A percentile compares a stretch with the other conserved stretches of the same genome.
These are phyloP conservation scores for Hyphopichia khmerensis DNA, from an alignment of 1,139 yeast species.

Conservation along the genomic window DNA sequence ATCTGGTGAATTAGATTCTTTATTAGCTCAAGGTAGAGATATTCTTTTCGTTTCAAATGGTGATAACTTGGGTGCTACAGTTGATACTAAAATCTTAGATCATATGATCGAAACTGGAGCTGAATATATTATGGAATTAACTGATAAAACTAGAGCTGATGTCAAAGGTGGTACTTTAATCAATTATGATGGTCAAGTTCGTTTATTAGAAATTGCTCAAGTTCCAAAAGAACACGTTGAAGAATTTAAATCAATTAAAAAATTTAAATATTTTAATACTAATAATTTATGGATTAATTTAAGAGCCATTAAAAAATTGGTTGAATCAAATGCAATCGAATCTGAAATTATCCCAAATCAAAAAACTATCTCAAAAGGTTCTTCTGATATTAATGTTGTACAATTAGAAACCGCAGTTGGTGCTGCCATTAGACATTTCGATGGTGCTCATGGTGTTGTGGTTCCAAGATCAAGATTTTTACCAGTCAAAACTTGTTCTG, in stretches of 20 bases:
- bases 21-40: conserved; percentile 93
- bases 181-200: conserved; percentile 91
- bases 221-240: conserved; percentile 98
- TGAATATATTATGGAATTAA: conserved; percentile 96
- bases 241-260: conserved; percentile 96
- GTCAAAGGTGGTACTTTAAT: conserved; percentile 99
- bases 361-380: conserved; percentile 78
- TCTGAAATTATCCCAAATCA: conserved; percentile 95
- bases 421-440: conserved; percentile 96
- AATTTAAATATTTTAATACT: conserved; percentile 96
- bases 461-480: conserved; percentile 97
- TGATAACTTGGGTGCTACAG: conserved; percentile 98
- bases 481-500: conserved; percentile 97
- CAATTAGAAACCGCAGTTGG: conserved; percentile 99
- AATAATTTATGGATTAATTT: conserved; percentile 97
- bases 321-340: conserved; percentile 79
- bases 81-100: conserved; percentile 83
- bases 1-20: conserved; percentile 88
- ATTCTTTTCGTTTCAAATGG: conserved; percentile 94
- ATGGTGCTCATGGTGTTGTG: conserved; percentile 95
- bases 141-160: conserved; percentile 98
- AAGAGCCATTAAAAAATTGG: conserved; percentile 88
- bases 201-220: conserved; percentile 96
- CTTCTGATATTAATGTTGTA: conserved; percentile 76
- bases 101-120: conserved; percentile 92